Percentiles rank a stretch among this genome's conserved stretches.
phyloP scores from a whole-genome alignment of 345 rosid genomes.

The Trapa bicornis region DNA sequence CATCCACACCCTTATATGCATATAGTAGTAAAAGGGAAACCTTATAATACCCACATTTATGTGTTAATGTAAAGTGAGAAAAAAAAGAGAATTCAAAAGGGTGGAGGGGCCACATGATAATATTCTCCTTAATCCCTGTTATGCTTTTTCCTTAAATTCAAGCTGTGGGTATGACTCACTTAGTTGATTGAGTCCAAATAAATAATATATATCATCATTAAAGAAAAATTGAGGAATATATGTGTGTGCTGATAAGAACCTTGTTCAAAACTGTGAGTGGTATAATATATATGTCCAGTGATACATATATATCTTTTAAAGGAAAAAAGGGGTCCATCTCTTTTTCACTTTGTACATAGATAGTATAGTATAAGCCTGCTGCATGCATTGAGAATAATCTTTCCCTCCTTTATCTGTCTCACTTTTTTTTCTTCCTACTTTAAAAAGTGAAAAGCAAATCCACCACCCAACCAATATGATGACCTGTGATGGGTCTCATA shows the following conservation, averaged over 20 bases:
- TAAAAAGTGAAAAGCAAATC: slow-evolving; percentile 30
- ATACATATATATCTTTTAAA: too few relatives aligned
- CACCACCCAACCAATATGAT: slow-evolving; percentile 24
- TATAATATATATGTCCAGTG: too few relatives aligned
- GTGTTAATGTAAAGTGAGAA: not conserved
- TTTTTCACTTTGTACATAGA: too few relatives aligned
- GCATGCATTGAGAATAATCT: slow-evolving; percentile 6
- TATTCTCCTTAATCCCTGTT: not conserved
- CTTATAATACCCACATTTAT: not conserved
- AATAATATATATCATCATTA: too few relatives aligned
- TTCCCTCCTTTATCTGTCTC: slow-evolving; percentile 8
- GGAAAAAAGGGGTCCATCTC: too few relatives aligned
- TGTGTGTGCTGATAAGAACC: too few relatives aligned
- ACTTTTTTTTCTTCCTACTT: not conserved
- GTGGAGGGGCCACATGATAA: not conserved
- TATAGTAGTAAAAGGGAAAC: not conserved
- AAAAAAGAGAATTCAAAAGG: not conserved
- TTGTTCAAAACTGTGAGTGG: too few relatives aligned
- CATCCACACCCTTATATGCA: too few relatives aligned
- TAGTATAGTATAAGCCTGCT: not conserved
- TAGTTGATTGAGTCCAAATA: too few relatives aligned
- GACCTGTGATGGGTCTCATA: slow-evolving; percentile 6
- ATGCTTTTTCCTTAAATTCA: not conserved
- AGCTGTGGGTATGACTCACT: too few relatives aligned
- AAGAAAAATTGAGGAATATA: too few relatives aligned